Evolutionary conservation across 1,284 basidiomycete genomes (phyloP).

Genomic region (Ceratobasidium sp.): DNA sequence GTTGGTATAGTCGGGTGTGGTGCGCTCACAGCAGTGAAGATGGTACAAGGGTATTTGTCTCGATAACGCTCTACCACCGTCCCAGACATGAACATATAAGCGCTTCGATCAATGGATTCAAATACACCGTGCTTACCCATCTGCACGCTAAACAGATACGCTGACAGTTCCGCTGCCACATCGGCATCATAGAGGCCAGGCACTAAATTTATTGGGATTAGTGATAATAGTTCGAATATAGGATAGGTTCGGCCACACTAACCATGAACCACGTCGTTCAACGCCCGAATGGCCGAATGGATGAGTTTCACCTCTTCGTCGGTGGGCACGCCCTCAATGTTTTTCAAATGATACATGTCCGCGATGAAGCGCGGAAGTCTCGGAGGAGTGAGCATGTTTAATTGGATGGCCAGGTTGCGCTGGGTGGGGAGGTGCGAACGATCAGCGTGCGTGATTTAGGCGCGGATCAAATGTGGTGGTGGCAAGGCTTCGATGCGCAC

Average conservation of each 20-base stretch:
- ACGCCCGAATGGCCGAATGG: neutral
- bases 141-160: conserved; percentile 23
- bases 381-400: neutral
- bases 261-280: neutral
- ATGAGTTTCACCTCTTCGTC: conserved; percentile 15
- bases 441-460: too few relatives aligned
- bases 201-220: neutral
- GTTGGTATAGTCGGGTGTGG: neutral
- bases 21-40: neutral
- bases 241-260: neutral
- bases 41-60: neutral
- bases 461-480: too few relatives aligned
- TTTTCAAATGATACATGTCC: neutral
- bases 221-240: too few relatives aligned
- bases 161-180: neutral
- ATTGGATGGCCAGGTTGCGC: too few relatives aligned
- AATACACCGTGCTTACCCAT: conserved; percentile 14
- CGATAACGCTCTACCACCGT: neutral
- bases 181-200: neutral
- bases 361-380: neutral
- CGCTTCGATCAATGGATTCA: too few relatives aligned
- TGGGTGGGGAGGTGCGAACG: too few relatives aligned
- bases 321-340: neutral
- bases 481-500: too few relatives aligned
- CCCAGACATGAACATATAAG: too few relatives aligned